Percentiles rank a stretch among this genome's conserved stretches.
Conservation (phyloP, 1,284 basidiomycete species). For the Erythrobasidium hasegawianum region DNA sequence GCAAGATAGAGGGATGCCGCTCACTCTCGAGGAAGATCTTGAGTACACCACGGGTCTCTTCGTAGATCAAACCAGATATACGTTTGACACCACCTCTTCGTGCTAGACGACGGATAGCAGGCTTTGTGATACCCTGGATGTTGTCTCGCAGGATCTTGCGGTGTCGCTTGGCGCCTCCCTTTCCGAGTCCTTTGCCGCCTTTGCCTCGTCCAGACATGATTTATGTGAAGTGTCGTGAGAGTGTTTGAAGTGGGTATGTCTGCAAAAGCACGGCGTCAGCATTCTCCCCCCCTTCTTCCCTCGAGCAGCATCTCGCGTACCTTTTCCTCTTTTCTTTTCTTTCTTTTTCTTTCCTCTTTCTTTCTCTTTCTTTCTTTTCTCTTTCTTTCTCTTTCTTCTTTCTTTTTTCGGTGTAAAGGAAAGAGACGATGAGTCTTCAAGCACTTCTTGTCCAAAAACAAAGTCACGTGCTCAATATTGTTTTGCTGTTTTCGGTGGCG, state of each 20-base stretch:
- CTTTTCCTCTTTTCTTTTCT: too few relatives aligned
- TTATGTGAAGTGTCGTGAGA: background rate
- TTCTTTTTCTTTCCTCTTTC: too few relatives aligned
- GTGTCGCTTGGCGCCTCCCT: conserved; percentile 78
- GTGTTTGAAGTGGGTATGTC: background rate
- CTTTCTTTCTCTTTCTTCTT: too few relatives aligned
- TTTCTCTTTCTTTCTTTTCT: too few relatives aligned
- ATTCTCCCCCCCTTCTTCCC: too few relatives aligned
- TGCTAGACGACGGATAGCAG: conserved; percentile 86
- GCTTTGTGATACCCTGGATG: conserved; percentile 84
- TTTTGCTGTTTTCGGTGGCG: too few relatives aligned
- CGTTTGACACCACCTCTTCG: conserved; percentile 94
- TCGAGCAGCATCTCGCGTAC: too few relatives aligned
- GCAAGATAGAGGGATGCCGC: conserved; percentile 1
- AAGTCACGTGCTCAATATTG: too few relatives aligned
- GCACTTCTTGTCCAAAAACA: too few relatives aligned
- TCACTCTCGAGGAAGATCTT: conserved; percentile 67
- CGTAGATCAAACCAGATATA: conserved; percentile 81
- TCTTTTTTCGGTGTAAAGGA: too few relatives aligned
- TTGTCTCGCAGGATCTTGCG: conserved; percentile 60
- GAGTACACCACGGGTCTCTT: conserved; percentile 82
- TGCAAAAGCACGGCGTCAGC: too few relatives aligned
- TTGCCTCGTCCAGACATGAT: conserved; percentile 51
- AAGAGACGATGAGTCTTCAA: too few relatives aligned
- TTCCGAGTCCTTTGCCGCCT: conserved; percentile 70